These are phyloP conservation scores for Euphorbia lathyris DNA, from an alignment of 345 rosid genomes.

Conservation along the genomic window DNA sequence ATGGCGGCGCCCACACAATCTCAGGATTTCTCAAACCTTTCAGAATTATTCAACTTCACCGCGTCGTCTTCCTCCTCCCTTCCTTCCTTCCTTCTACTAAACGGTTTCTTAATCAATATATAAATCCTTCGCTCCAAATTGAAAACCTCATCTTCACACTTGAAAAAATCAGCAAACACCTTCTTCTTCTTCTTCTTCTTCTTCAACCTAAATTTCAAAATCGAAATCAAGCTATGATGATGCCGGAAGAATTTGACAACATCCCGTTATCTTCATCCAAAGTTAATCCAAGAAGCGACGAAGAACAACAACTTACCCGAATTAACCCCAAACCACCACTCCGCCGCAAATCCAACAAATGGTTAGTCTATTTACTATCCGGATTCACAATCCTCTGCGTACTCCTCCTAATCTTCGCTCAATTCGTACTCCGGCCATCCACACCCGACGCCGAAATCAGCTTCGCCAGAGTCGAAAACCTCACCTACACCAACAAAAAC, in stretches of 20 bases:
- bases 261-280: slow-evolving; percentile 28
- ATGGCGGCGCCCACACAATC: no score
- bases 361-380: slow-evolving; percentile 38
- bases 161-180: no score
- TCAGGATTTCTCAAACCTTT: no score
- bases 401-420: slow-evolving; percentile 28
- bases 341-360: slow-evolving; percentile 32
- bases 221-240: no score
- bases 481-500: slow-evolving; percentile 23
- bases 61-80: not conserved
- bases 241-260: no score
- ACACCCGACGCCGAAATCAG: slow-evolving; percentile 32
- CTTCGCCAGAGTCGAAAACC: slow-evolving; percentile 20
- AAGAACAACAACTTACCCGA: slow-evolving; percentile 28
- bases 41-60: not conserved
- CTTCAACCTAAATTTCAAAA: no score
- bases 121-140: no score
- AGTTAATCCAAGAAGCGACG: slow-evolving; percentile 37
- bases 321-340: not conserved
- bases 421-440: slow-evolving; percentile 29
- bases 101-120: no score
- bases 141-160: no score
- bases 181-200: no score
- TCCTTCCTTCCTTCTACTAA: no score
- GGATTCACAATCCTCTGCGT: slow-evolving; percentile 32